phyloP scores from a whole-genome alignment of 352 stramenopile genomes.

The Bremia lactucae region DNA sequence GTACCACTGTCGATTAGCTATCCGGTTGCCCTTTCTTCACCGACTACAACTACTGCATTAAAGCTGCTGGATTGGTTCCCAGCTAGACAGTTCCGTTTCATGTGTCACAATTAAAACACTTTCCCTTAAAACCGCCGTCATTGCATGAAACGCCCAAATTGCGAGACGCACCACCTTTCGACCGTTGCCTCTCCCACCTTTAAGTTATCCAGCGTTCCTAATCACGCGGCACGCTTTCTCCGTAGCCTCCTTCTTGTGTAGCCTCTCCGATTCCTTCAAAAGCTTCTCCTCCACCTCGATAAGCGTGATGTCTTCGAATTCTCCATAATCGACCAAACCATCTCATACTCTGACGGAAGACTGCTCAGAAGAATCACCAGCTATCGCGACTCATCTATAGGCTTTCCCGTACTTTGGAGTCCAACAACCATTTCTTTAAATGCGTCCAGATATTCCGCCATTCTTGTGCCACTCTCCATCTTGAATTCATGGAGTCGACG shows the following conservation, averaged over 20 bases:
- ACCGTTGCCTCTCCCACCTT: neutral
- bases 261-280: neutral
- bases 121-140: neutral
- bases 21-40: neutral
- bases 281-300: neutral
- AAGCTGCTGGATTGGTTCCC: neutral
- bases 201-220: neutral
- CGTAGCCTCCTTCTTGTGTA: neutral
- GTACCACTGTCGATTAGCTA: neutral
- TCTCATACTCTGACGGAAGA: neutral
- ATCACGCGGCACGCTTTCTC: neutral
- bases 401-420: neutral
- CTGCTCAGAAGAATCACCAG: neutral
- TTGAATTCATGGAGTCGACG: neutral
- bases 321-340: neutral
- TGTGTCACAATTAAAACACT: neutral
- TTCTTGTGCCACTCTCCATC: neutral
- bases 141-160: neutral
- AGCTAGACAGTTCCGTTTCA: neutral
- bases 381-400: neutral
- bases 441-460: neutral
- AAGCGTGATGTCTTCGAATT: neutral
- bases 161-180: neutral
- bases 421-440: neutral
- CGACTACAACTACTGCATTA: neutral